phyloP scores from a whole-genome alignment of 345 rosid genomes.

The Excoecaria agallocha region DNA sequence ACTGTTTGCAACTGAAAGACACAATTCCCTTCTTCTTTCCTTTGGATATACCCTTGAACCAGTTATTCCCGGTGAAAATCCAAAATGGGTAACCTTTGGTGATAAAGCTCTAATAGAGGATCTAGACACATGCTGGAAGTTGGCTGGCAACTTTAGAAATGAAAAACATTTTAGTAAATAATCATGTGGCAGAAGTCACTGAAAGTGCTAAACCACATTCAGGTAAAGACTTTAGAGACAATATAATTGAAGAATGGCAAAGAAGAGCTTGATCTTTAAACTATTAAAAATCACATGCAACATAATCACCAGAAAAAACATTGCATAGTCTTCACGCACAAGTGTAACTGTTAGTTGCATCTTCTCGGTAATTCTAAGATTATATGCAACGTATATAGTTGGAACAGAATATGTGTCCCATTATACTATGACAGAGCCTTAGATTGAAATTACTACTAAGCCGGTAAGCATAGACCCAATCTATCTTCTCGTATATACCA shows the following conservation, averaged over 20 bases:
- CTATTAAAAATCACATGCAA: too few relatives aligned
- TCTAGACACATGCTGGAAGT: constrained; percentile 25
- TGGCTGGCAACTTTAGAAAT: constrained; percentile 31
- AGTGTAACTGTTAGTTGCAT: neutral
- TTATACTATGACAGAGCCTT: neutral
- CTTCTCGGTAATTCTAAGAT: neutral
- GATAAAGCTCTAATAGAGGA: constrained; percentile 23
- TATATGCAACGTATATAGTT: neutral
- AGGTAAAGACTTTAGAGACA: neutral
- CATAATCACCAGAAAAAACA: too few relatives aligned
- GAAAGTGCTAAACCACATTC: constrained; percentile 4
- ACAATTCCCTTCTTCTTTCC: constrained; percentile 29
- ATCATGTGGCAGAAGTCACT: constrained; percentile 13
- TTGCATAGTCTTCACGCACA: too few relatives aligned
- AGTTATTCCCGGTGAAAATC: constrained; percentile 21
- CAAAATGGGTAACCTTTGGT: constrained; percentile 16
- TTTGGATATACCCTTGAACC: constrained; percentile 18
- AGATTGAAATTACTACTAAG: neutral
- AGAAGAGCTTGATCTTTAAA: neutral
- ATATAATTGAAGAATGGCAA: too few relatives aligned
- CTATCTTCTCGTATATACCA: neutral
- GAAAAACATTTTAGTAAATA: constrained; percentile 16
- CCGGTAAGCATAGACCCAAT: neutral
- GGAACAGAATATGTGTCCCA: neutral
- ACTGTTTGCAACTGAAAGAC: constrained; percentile 44